A percentile compares a stretch with the other conserved stretches of the same genome.
phyloP scores from a whole-genome alignment of 495 filamentous ascomycete species.

The Neurospora sp. region DNA sequence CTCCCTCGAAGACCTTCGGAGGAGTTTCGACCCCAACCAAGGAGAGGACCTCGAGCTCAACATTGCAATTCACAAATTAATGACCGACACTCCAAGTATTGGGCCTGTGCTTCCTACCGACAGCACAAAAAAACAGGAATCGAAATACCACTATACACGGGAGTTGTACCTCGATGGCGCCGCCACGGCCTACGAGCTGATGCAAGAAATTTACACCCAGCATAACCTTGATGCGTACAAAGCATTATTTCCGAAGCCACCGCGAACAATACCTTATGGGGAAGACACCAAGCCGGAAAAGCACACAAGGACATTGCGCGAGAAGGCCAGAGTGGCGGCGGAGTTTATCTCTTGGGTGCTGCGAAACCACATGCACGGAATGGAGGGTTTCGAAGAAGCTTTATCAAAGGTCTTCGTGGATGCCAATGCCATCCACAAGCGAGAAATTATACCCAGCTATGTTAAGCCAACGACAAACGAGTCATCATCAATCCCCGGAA shows the following conservation, averaged over 20 bases:
- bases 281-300: not conserved
- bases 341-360: not conserved
- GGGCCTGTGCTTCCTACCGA: not conserved
- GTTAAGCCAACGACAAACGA: constrained; percentile 2
- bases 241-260: not conserved
- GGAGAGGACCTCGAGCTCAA: constrained; percentile 8
- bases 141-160: not conserved
- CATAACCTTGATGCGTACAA: not conserved
- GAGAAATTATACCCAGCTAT: constrained; percentile 24
- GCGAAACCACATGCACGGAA: not conserved
- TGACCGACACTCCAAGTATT: not conserved
- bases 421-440: constrained; percentile 26
- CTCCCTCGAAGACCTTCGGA: constrained; percentile 6
- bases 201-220: not conserved
- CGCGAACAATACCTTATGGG: not conserved
- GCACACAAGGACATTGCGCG: not conserved
- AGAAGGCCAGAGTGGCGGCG: not conserved
- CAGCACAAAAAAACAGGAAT: not conserved
- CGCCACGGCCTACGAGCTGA: not conserved
- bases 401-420: constrained; percentile 27
- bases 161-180: not conserved
- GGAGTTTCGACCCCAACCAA: not conserved
- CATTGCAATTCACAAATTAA: constrained; percentile 10
- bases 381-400: not conserved
- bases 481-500: constrained; percentile 5